Base-by-base conservation (phyloP, 2,329 filamentous ascomycete genomes). In the Aurifilum marmelostoma region DNA sequence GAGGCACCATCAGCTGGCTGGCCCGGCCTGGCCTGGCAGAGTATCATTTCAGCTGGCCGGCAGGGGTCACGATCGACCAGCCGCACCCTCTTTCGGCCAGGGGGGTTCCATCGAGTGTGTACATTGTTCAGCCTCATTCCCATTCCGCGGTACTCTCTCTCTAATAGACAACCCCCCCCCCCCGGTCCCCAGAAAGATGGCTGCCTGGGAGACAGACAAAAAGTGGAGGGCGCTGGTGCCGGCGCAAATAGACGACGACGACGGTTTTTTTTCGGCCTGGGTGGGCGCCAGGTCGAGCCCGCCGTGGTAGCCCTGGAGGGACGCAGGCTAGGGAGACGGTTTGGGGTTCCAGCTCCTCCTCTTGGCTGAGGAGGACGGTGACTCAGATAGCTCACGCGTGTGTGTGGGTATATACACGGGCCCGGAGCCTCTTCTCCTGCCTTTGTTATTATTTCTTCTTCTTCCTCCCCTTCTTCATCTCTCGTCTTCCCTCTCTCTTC, bases 41-140 rank as follows among this genome's bases (percentile, higher is more conserved):
- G n/a, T 54, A 12, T 3, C 50, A 27, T 29, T 29, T 63, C 61
- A 63, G 61, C 61, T 47, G 24, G 41, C 47, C 21, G 61, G 52
- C 27, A 66, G 12, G n/a, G 39, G 52, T 59, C 39, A 18, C 6
- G 18, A 21, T 41, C 39, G 29, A 12, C 63, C 65, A 67, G 65
- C 68, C 65, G 65, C 68, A 52, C n/a, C 39, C 43, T 37, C 54
- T 61, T 59, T 29, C 14, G 56, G 37, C 4, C 43, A 47, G 43
- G 52, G 50, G n/a, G n/a, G n/a, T n/a, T n/a, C n/a, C n/a, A n/a
- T n/a, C n/a, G n/a, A n/a, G n/a, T 14, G 34, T 27, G 43, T 21
- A n/a, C n/a, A n/a, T n/a, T n/a, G 29, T 16, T 43, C 61, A 67
- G 68, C 54, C 65, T 65, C 56, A 43, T 43, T n/a, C n/a, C 52